These are phyloP conservation scores for Xenoacremonium recifei DNA, from an alignment of 2,329 filamentous ascomycete genomes.

Conservation along the genomic window DNA sequence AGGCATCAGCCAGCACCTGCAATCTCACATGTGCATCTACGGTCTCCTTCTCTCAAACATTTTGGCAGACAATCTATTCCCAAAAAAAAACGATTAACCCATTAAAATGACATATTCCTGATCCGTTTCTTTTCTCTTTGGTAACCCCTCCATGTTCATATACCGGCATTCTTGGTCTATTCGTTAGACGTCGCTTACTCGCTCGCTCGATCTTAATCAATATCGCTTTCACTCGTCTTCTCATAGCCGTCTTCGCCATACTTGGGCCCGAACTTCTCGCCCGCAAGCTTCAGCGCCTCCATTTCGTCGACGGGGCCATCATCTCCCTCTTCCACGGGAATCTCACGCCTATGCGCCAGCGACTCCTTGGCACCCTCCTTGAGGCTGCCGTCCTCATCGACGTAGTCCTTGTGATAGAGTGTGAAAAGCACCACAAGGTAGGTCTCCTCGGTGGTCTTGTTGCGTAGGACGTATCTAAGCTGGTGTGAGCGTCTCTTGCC, in stretches of 20 bases:
- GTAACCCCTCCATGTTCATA: no score
- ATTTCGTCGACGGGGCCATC: conserved; percentile 31
- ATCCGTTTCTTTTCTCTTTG: no score
- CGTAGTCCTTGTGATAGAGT: conserved; percentile 67
- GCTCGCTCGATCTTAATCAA: conserved; percentile 35
- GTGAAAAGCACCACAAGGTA: conserved; percentile 83
- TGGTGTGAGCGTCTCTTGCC: conserved; percentile 68
- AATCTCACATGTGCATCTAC: no score
- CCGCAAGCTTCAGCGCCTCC: conserved; percentile 37
- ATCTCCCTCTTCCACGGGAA: conserved; percentile 11
- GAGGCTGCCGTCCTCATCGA: conserved; percentile 57
- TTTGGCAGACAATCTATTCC: no score
- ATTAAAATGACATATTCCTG: no score
- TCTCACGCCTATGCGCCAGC: conserved; percentile 10
- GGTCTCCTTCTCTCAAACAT: no score
- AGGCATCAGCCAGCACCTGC: no score
- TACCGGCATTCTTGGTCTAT: no score
- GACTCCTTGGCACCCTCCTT: conserved; percentile 40
- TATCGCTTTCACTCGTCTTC: conserved; percentile 39
- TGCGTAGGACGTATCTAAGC: conserved; percentile 89
- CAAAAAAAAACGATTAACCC: no score
- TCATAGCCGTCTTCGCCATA: conserved; percentile 14
- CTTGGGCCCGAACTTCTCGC: conserved; percentile 32
- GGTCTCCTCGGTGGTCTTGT: conserved; percentile 68
- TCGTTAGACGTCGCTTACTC: no score